Conservation (phyloP, 164 flowering plant genomes). For the Paratinospora sagittata region DNA sequence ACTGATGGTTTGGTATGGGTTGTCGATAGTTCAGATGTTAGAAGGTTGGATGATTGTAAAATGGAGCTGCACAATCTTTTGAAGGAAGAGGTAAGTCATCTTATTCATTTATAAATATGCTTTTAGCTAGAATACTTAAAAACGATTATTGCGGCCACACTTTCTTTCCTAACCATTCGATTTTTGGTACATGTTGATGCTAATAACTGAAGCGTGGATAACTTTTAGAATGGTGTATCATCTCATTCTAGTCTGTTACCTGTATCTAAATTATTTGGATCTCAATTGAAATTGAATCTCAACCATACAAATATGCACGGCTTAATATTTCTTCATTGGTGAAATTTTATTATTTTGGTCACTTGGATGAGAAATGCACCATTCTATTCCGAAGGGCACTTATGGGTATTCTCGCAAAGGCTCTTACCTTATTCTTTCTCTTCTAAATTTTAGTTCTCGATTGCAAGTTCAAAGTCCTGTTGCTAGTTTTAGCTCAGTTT, state of each 20-base stretch:
- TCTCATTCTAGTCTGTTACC: background rate
- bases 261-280: background rate
- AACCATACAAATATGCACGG: too few species aligned
- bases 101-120: background rate
- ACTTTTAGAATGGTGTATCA: background rate
- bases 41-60: slow-evolving; percentile 87
- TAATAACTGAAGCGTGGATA: background rate
- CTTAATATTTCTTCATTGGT: too few species aligned
- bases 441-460: background rate
- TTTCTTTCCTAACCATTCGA: background rate
- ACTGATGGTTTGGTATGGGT: slow-evolving; percentile 99
- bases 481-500: background rate
- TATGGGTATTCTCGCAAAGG: background rate
- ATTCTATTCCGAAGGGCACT: background rate
- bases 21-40: slow-evolving; percentile 95
- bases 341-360: background rate
- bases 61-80: slow-evolving; percentile 88
- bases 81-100: slow-evolving; percentile 81
- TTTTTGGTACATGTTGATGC: background rate
- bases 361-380: background rate
- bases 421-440: background rate
- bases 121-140: background rate
- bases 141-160: background rate
- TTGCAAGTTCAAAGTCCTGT: background rate
- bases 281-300: too few species aligned